Percentiles rank a stretch among this genome's conserved stretches.
These are phyloP conservation scores for Fraxinus anomala DNA, from an alignment of 257 asterid species.

Conservation along the genomic window DNA sequence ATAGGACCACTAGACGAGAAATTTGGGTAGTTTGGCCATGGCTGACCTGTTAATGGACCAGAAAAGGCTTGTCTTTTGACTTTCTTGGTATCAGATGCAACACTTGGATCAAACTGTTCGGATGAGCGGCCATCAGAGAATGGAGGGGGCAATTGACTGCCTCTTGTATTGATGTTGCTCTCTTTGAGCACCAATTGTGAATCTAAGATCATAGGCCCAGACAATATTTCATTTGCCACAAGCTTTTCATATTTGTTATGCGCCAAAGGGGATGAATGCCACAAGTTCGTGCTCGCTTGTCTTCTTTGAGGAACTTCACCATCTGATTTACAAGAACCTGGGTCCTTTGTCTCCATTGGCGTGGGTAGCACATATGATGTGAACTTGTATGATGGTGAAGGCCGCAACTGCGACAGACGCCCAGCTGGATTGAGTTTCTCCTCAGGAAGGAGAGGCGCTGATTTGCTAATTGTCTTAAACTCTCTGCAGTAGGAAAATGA, in stretches of 20 bases:
- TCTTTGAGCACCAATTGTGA: slow-evolving; percentile 66
- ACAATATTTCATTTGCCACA: slow-evolving; percentile 44
- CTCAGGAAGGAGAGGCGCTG: slow-evolving; percentile 81
- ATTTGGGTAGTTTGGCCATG: slow-evolving; percentile 60
- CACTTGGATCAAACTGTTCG: slow-evolving; percentile 46
- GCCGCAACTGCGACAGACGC: slow-evolving; percentile 51
- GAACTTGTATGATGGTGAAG: slow-evolving; percentile 67
- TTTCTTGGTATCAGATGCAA: slow-evolving; percentile 66
- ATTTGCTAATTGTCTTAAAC: slow-evolving; percentile 58
- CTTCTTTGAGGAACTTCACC: slow-evolving; percentile 53
- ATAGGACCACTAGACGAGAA: slow-evolving; percentile 64
- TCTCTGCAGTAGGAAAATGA: slow-evolving; percentile 52
- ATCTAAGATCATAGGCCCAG: slow-evolving; percentile 63
- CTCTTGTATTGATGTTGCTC: slow-evolving; percentile 54
- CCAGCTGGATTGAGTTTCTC: slow-evolving; percentile 61
- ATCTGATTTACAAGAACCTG: slow-evolving; percentile 44
- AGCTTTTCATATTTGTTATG: slow-evolving; percentile 59
- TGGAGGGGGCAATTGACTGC: slow-evolving; percentile 52
- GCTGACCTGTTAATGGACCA: slow-evolving; percentile 75
- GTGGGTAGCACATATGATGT: slow-evolving; percentile 83
- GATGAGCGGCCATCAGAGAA: slow-evolving; percentile 55
- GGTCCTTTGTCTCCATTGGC: slow-evolving; percentile 66
- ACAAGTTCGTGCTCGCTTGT: slow-evolving; percentile 41
- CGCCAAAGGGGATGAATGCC: slow-evolving; percentile 76
- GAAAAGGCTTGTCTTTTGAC: slow-evolving; percentile 88